Conservation (phyloP, 805 yeast genomes). For the Hanseniaspora pseudoguilliermondii region DNA sequence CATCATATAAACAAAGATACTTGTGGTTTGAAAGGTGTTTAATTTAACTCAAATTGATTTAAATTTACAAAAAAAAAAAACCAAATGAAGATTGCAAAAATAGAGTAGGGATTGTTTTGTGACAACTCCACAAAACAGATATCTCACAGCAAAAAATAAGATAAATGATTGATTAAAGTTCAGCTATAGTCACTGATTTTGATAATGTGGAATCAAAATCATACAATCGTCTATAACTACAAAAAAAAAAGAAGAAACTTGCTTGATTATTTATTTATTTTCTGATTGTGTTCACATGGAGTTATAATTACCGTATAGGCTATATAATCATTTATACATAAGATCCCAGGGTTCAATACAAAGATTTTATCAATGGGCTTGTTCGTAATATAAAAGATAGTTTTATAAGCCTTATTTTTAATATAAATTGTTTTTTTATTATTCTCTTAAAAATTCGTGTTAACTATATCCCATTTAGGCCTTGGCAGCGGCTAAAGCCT, state of each 20-base stretch:
- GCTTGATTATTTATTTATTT: background rate
- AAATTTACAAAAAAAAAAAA: too few species aligned
- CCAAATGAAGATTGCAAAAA: too few species aligned
- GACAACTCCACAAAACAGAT: too few species aligned
- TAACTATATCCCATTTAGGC: constrained; percentile 28
- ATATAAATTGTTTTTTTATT: background rate
- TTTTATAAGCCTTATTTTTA: background rate
- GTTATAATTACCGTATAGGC: constrained; percentile 5
- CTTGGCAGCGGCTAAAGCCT: constrained; percentile 76
- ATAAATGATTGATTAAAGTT: too few species aligned
- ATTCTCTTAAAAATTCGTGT: background rate
- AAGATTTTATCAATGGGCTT: background rate
- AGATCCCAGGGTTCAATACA: background rate
- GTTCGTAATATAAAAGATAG: background rate
- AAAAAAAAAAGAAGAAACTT: background rate
- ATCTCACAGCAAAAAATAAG: too few species aligned
- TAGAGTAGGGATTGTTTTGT: too few species aligned
- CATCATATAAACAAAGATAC: too few species aligned
- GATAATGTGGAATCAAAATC: too few species aligned
- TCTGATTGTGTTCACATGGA: constrained; percentile 4
- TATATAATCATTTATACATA: constrained; percentile 1
- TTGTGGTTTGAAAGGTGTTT: too few species aligned
- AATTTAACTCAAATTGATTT: too few species aligned
- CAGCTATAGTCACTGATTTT: too few species aligned
- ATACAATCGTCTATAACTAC: too few species aligned